Base-by-base conservation (phyloP, 768 basidiomycete species). In the Porphyrellus cyaneotinctus region DNA sequence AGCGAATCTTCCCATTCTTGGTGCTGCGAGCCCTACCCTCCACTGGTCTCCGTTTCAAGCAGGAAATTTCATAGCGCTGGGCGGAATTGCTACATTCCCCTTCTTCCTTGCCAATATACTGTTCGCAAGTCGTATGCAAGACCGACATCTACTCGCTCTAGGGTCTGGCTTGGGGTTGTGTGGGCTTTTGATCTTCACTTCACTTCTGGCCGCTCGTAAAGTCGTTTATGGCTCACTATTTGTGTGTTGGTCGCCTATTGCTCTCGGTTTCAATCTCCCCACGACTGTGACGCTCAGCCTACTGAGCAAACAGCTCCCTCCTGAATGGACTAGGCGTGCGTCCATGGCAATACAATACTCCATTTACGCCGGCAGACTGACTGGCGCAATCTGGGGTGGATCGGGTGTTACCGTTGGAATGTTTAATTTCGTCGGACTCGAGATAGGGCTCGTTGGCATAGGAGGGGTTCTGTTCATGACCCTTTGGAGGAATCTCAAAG, bases 201-300 rank as follows among this genome's bases (percentile, higher is more conserved):
- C 66, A 13, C 70, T 85, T 30, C 68, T 84, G 10, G 53, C 59
- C 23, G 63, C 74, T 22, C 59, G 65, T 22, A 72, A 61, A 22
- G 65, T 82, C 18, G 72, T 66, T 23, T 83, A 80, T 53, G 77
- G 72, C 7, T 74, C 74, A 15, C 58, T 85, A 6, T 76, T 76
- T 53, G 62, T 64, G 7, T 70, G 68, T 52, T 78, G 72, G 70
- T 70, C 63, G 64, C 72, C 79, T 36, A 72, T 87, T 22, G 85
- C 87, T 23, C 73, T 87, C 6, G 86, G 87, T 2, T 88, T 87
- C 73, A 87, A 87, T 65, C 71, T 87, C 12, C 78, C 83, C n/a
- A 84, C 78, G 57, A 87, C 84, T 2, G 80, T 82, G 51, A 87
- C 86, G 30, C 70, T 87, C 54, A 83, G 82, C 52, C 64, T 85